A percentile compares a stretch with the other conserved stretches of the same genome.
These are phyloP conservation scores for Sclerotinia spermophila DNA, from an alignment of 2,329 filamentous ascomycete species.

Conservation along the genomic window DNA sequence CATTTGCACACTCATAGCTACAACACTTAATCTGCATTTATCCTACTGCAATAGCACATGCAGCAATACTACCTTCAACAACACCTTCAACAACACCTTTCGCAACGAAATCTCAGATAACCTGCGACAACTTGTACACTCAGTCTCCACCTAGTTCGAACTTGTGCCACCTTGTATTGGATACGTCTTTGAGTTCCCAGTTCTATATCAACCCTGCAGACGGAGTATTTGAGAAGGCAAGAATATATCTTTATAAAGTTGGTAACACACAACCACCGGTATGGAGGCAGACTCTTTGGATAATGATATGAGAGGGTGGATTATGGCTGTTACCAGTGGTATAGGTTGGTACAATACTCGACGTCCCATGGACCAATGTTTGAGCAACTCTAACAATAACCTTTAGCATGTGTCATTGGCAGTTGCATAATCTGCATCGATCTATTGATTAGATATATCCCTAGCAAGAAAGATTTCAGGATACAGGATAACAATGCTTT, in stretches of 20 bases:
- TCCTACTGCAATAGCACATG: neutral
- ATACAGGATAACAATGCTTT: slow-evolving; percentile 90
- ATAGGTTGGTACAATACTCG: slow-evolving; percentile 47
- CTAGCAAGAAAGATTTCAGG: slow-evolving; percentile 71
- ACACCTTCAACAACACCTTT: neutral
- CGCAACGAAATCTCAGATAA: neutral
- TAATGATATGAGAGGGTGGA: slow-evolving; percentile 90
- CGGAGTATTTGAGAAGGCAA: neutral
- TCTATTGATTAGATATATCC: slow-evolving; percentile 66
- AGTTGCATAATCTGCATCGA: slow-evolving; percentile 87
- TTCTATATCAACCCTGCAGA: neutral
- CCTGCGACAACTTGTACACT: neutral
- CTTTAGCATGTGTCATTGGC: slow-evolving; percentile 63
- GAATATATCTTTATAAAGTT: neutral
- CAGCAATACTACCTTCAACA: neutral
- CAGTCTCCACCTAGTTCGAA: neutral
- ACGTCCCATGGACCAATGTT: neutral
- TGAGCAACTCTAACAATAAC: neutral
- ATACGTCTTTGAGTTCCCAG: neutral
- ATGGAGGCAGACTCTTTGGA: slow-evolving; percentile 42
- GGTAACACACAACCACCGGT: slow-evolving; percentile 2
- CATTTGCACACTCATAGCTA: neutral
- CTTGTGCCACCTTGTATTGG: neutral
- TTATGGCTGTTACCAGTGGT: slow-evolving; percentile 83
- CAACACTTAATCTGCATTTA: neutral